Base-by-base conservation (phyloP, 495 filamentous ascomycete genomes). In the Aspergillus hancockii region DNA sequence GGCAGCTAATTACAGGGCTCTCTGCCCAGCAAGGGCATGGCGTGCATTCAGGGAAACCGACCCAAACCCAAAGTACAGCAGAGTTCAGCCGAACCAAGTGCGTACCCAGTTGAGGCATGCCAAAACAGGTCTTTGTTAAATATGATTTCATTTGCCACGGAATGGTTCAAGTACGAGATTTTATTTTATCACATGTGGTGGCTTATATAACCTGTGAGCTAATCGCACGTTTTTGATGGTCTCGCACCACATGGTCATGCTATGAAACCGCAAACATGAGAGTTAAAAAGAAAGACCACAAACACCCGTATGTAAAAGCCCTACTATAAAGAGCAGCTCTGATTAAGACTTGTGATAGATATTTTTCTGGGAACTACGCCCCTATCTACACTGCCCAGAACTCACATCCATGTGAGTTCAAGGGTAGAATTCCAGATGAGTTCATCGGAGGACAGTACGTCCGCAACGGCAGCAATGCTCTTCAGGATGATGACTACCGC, bases 391-490 rank as follows among this genome's bases (percentile, higher is more conserved):
- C 61, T 49, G 80, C 72, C 65, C 74, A 32, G 69, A 83, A 10
- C 82, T 76, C 47, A 2, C 22, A 34, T 16, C 74, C 75, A n/a
- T 88, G 85, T 59, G 54, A 70, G 19, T 78, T 76, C 53, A 69
- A 72, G 5, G 85, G 87, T 10, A 61, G 52, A 7, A 84, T 89
- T 45, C 87, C 86, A 8, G 52, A 69, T 9, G 84, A 87, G 54
- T 75, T 90, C 50, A 73, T 79, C 14, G 86, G 83, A 1, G 85
- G 86, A 1, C 77, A 89, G 65, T 90, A 88, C 61, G 79, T 90
- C 16, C 79, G 87, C n/a, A 88, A 89, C 70, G 85, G 87, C 53
- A 81, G 80, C 41, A 89, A 89, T 64, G 85, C 87, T 8, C 70
- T 88, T n/a, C 83, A 86, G 53, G 70, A 82, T n/a, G 76, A 83